Percentiles rank a stretch among this genome's conserved stretches.
These are phyloP conservation scores for Arthrobotrys pseudoclavata DNA, from an alignment of 2,329 filamentous ascomycete genomes.

Conservation along the genomic window DNA sequence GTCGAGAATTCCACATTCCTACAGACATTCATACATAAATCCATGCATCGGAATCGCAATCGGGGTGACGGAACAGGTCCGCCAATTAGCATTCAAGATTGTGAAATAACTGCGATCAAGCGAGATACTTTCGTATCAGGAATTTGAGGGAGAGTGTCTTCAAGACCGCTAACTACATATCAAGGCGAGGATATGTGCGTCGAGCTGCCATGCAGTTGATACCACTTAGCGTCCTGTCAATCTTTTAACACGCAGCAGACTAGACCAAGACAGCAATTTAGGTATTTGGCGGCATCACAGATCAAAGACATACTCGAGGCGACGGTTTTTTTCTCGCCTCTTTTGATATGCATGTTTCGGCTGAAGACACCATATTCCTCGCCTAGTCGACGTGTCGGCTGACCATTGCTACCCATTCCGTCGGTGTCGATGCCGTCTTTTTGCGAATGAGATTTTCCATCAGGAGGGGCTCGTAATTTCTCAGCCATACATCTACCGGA, in stretches of 20 bases:
- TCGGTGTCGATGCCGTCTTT: slow-evolving; percentile 54
- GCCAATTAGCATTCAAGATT: slow-evolving; percentile 4
- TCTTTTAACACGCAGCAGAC: slow-evolving; percentile 22
- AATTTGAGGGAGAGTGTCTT: slow-evolving; percentile 16
- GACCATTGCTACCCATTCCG: slow-evolving; percentile 59
- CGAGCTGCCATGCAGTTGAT: slow-evolving; percentile 22
- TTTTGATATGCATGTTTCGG: slow-evolving; percentile 56
- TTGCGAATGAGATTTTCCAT: slow-evolving; percentile 48
- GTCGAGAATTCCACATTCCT: slow-evolving; percentile 29
- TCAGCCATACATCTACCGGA: slow-evolving; percentile 53
- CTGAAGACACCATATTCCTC: slow-evolving; percentile 59
- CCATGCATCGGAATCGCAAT: slow-evolving; percentile 41
- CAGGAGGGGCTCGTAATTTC: slow-evolving; percentile 25
- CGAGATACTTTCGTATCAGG: slow-evolving; percentile 30
- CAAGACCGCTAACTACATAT: slow-evolving; percentile 3
- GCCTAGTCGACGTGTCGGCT: slow-evolving; percentile 60
- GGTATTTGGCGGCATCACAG: slow-evolving; percentile 19
- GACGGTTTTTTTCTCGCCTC: slow-evolving; percentile 40
- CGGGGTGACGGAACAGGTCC: slow-evolving; percentile 13
- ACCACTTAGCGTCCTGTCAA: slow-evolving; percentile 43
- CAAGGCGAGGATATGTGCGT: not conserved
- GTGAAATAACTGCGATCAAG: slow-evolving; percentile 13
- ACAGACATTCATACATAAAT: slow-evolving; percentile 4
- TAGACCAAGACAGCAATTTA: slow-evolving; percentile 30
- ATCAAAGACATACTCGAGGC: slow-evolving; percentile 34